Evolutionary conservation across 805 yeast genomes (phyloP).

Genomic region (Candida caryicola): DNA sequence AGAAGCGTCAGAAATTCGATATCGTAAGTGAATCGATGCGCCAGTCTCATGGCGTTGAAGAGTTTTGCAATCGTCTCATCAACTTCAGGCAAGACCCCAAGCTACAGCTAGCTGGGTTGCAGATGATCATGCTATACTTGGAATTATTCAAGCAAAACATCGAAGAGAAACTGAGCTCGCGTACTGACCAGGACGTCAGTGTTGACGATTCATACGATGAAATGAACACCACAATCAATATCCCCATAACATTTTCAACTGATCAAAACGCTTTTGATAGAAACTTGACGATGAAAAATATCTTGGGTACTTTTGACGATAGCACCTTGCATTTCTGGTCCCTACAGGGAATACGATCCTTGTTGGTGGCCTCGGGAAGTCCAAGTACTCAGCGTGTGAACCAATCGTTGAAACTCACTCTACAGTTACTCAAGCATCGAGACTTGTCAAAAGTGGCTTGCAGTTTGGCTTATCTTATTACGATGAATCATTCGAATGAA

Average conservation of each 20-base stretch:
- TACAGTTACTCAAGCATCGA: conserved; percentile 35
- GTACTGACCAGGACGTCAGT: background rate
- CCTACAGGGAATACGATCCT: conserved; percentile 18
- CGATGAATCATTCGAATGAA: conserved; percentile 8
- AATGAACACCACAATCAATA: conserved; percentile 10
- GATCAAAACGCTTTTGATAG: conserved; percentile 3
- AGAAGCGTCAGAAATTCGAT: conserved; percentile 29
- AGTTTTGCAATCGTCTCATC: conserved; percentile 26
- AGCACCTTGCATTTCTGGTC: conserved; percentile 23
- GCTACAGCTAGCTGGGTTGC: conserved; percentile 21
- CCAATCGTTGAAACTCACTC: conserved; percentile 31
- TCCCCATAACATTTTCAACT: conserved; percentile 5
- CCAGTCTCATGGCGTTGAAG: conserved; percentile 17
- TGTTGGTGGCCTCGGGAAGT: conserved; percentile 7
- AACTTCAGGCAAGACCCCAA: conserved; percentile 11
- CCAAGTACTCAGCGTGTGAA: conserved; percentile 4
- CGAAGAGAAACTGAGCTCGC: background rate
- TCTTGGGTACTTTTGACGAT: conserved; percentile 21
- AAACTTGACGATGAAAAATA: conserved; percentile 13
- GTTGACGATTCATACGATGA: background rate
- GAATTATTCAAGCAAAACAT: conserved; percentile 7
- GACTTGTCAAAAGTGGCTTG: conserved; percentile 28
- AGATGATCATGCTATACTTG: conserved; percentile 21
- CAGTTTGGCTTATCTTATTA: conserved; percentile 21
- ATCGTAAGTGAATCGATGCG: conserved; percentile 19